These are phyloP conservation scores for Metschnikowia kunwiensis DNA, from an alignment of 805 yeast species.

Conservation along the genomic window DNA sequence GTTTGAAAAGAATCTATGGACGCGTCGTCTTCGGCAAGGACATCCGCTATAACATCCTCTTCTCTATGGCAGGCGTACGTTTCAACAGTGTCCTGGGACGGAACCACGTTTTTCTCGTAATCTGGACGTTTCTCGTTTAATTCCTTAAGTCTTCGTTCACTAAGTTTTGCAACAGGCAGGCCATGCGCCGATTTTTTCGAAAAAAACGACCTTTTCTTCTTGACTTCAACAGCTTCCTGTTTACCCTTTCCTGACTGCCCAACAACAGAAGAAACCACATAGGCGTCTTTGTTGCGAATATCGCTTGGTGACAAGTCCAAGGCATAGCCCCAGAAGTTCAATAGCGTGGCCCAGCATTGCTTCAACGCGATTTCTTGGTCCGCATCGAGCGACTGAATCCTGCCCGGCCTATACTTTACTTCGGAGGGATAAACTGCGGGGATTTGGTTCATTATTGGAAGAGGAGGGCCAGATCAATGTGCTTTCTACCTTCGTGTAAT, in stretches of 20 bases:
- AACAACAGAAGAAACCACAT: slow-evolving; percentile 27
- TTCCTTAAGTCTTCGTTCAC: slow-evolving; percentile 27
- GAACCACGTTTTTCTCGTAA: slow-evolving; percentile 23
- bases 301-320: slow-evolving; percentile 31
- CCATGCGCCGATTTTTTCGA: slow-evolving; percentile 14
- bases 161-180: slow-evolving; percentile 14
- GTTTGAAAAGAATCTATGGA: slow-evolving; percentile 30
- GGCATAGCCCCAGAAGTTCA: slow-evolving; percentile 44
- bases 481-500: too few relatives aligned
- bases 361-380: slow-evolving; percentile 19
- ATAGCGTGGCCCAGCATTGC: slow-evolving; percentile 20
- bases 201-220: slow-evolving; percentile 33
- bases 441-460: slow-evolving; percentile 1
- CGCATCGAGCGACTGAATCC: slow-evolving; percentile 35
- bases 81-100: slow-evolving; percentile 21
- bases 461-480: too few relatives aligned
- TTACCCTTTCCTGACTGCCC: slow-evolving; percentile 11
- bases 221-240: slow-evolving; percentile 19
- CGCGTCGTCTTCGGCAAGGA: slow-evolving; percentile 19
- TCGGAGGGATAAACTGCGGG: slow-evolving; percentile 20
- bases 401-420: slow-evolving; percentile 32
- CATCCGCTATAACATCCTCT: slow-evolving; percentile 15
- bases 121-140: slow-evolving; percentile 27
- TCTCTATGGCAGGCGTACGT: slow-evolving; percentile 22
- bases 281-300: slow-evolving; percentile 28